These are phyloP conservation scores for Naegleria lovaniensis DNA, from an alignment of 208 protist species.

Conservation along the genomic window DNA sequence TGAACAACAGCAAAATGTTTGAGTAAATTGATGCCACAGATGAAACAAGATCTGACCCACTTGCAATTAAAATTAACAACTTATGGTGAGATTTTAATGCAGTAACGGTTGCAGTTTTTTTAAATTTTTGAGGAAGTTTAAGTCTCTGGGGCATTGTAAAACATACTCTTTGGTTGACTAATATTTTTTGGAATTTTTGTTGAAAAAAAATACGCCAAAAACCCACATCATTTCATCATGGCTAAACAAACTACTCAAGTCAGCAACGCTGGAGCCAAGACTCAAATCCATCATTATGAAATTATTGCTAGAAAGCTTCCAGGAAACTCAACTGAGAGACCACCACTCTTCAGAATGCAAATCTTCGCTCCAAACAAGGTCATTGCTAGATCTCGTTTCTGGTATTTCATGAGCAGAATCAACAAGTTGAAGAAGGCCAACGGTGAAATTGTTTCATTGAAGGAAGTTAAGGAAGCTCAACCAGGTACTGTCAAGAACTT, in stretches of 20 bases:
- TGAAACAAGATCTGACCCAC: no score
- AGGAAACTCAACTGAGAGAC: constrained; percentile 74
- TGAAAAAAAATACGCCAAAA: neutral
- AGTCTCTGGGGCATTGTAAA: neutral
- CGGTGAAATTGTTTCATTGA: constrained; percentile 88
- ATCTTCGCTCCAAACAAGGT: constrained; percentile 97
- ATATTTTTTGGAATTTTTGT: neutral
- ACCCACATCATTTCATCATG: neutral
- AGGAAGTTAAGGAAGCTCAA: constrained; percentile 88
- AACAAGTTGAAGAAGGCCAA: constrained; percentile 96
- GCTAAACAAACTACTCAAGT: constrained; percentile 31
- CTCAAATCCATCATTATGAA: constrained; percentile 72
- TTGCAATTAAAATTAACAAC: no score
- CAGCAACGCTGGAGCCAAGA: neutral
- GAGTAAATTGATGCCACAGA: no score
- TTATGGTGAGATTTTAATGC: no score
- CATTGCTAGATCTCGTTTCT: constrained; percentile 96
- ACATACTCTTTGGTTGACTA: neutral
- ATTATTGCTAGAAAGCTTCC: constrained; percentile 87
- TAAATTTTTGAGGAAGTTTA: no score
- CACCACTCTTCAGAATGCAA: constrained; percentile 95
- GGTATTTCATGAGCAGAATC: constrained; percentile 94
- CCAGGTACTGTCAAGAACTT: constrained; percentile 94
- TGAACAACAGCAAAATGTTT: no score
- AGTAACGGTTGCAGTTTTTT: no score